phyloP scores from a whole-genome alignment of 257 asterid genomes.

The Solanum chaucha region DNA sequence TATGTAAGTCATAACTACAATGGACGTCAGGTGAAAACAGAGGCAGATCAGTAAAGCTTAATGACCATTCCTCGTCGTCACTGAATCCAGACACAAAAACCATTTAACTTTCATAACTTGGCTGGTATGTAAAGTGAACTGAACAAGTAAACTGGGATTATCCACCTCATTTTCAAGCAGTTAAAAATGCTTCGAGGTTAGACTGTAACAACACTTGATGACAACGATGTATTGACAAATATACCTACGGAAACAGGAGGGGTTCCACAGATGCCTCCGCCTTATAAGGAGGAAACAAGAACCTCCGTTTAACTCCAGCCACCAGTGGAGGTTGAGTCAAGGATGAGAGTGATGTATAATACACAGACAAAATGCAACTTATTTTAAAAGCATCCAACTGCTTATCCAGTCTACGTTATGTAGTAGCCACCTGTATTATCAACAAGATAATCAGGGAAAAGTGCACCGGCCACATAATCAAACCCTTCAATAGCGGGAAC shows the following conservation, averaged over 20 bases:
- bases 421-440: slow-evolving; percentile 47
- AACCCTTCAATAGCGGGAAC: slow-evolving; percentile 27
- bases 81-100: background rate
- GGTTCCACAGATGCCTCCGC: background rate
- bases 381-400: slow-evolving; percentile 9
- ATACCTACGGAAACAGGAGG: background rate
- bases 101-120: background rate
- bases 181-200: slow-evolving; percentile 30
- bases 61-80: background rate
- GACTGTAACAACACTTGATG: slow-evolving; percentile 19
- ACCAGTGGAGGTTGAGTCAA: slow-evolving; percentile 2
- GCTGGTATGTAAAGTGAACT: background rate
- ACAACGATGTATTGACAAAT: slow-evolving; percentile 37
- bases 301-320: background rate
- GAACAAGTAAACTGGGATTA: slow-evolving; percentile 1
- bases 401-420: slow-evolving; percentile 11
- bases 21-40: background rate
- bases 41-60: background rate
- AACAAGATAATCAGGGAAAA: slow-evolving; percentile 37
- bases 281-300: background rate
- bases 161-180: slow-evolving; percentile 10
- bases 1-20: background rate
- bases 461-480: slow-evolving; percentile 25
- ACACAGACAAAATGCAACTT: slow-evolving; percentile 14
- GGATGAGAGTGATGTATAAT: slow-evolving; percentile 9